These are phyloP conservation scores for Lasiosphaeris hirsuta DNA, from an alignment of 495 filamentous ascomycete species.

Conservation along the genomic window DNA sequence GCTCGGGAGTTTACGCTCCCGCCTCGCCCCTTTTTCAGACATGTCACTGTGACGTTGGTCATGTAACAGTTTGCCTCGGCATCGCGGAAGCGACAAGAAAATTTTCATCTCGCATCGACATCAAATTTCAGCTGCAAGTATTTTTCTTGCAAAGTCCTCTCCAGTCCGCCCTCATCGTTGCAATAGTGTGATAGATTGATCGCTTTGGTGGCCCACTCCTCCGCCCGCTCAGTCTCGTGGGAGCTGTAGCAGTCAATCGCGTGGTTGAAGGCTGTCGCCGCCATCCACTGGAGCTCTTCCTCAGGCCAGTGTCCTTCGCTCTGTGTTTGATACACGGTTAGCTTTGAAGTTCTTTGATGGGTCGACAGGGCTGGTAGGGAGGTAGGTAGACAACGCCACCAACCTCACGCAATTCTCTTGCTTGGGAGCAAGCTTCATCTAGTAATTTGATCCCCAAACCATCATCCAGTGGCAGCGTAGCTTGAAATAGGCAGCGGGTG, in stretches of 20 bases:
- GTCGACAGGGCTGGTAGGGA: background rate
- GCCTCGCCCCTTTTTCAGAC: too few relatives aligned
- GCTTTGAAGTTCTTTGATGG: background rate
- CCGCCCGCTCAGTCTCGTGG: constrained; percentile 53
- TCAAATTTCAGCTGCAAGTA: constrained; percentile 50
- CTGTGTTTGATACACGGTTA: constrained; percentile 21
- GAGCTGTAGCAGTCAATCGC: constrained; percentile 67
- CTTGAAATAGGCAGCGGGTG: constrained; percentile 67
- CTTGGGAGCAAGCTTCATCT: constrained; percentile 53
- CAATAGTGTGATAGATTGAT: constrained; percentile 58
- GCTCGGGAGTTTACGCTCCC: too few relatives aligned
- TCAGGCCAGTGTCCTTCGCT: constrained; percentile 54
- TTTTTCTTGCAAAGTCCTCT: constrained; percentile 51
- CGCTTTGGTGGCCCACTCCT: constrained; percentile 64
- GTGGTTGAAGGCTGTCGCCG: constrained; percentile 68
- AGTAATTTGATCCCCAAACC: constrained; percentile 51
- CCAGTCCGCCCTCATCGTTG: constrained; percentile 49
- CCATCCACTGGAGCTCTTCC: constrained; percentile 76
- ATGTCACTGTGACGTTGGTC: too few relatives aligned
- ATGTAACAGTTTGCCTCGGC: too few relatives aligned
- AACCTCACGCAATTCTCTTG: constrained; percentile 41
- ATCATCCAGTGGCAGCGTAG: constrained; percentile 50
- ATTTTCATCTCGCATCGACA: background rate
- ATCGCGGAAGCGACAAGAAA: too few relatives aligned
- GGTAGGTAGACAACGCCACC: constrained; percentile 7